These are phyloP conservation scores for Glonium stellatum DNA, from an alignment of 495 filamentous ascomycete species.

Conservation along the genomic window DNA sequence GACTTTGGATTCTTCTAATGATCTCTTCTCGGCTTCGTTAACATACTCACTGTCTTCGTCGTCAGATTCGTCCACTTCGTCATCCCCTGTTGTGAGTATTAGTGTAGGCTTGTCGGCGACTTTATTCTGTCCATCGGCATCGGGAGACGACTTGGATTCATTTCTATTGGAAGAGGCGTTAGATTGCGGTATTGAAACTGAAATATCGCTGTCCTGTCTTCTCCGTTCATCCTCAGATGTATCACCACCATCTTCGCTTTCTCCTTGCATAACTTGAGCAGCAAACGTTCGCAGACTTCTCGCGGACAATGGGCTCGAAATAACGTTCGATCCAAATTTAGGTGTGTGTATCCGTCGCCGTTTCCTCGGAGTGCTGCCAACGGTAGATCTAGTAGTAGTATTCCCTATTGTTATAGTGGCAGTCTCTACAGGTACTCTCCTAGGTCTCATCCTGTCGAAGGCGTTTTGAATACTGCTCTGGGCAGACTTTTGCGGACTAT, in stretches of 20 bases:
- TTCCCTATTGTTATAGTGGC: conserved; percentile 88
- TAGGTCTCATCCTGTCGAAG: conserved; percentile 60
- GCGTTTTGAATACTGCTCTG: conserved; percentile 54
- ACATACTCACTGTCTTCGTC: conserved; percentile 46
- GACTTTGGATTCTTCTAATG: conserved; percentile 58
- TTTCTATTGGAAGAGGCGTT: conserved; percentile 3
- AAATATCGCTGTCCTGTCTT: background rate
- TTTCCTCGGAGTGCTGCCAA: conserved; percentile 46
- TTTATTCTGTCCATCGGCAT: conserved; percentile 15
- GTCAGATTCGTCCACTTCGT: conserved; percentile 6
- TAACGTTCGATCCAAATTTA: conserved; percentile 21
- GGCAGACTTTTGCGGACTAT: conserved; percentile 23
- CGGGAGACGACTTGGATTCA: background rate
- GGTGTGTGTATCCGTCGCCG: conserved; percentile 36
- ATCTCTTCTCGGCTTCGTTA: conserved; percentile 57
- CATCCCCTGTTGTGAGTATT: background rate
- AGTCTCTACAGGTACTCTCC: conserved; percentile 57
- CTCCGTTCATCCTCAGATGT: conserved; percentile 19
- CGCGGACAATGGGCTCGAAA: conserved; percentile 49
- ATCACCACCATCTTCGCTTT: conserved; percentile 24
- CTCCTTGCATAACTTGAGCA: conserved; percentile 54
- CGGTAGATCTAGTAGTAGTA: conserved; percentile 58
- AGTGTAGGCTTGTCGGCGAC: background rate
- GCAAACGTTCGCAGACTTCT: conserved; percentile 65
- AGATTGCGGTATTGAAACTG: background rate